Evolutionary conservation across 2,329 filamentous ascomycete species (phyloP).

Genomic region (Aspergillus carbonarius): DNA sequence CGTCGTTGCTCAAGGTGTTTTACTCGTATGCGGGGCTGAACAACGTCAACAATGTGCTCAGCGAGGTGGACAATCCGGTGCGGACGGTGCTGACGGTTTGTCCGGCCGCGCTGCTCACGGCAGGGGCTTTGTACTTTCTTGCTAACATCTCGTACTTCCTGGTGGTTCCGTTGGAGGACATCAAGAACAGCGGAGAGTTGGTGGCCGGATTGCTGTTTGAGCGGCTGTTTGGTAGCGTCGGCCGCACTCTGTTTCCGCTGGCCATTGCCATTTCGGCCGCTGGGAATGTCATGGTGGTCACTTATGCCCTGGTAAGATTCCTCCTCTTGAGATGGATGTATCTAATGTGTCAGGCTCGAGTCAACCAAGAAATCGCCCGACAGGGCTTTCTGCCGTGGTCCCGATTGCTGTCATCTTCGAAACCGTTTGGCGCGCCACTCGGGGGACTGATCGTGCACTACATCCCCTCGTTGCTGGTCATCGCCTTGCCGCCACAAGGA

Average conservation of each 20-base stretch:
- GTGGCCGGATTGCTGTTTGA: conserved; percentile 69
- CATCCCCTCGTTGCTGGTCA: conserved; percentile 66
- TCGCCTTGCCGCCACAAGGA: conserved; percentile 62
- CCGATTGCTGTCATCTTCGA: conserved; percentile 60
- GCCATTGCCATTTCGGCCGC: conserved; percentile 66
- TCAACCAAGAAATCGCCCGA: conserved; percentile 71
- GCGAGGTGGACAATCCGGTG: conserved; percentile 68
- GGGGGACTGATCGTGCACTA: conserved; percentile 69
- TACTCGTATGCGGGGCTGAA: conserved; percentile 67
- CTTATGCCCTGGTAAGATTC: conserved; percentile 61
- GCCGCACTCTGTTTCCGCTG: conserved; percentile 59
- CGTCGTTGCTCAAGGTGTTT: conserved; percentile 62
- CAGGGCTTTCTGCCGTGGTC: conserved; percentile 69
- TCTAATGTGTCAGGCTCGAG: conserved; percentile 53
- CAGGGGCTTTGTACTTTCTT: conserved; percentile 65
- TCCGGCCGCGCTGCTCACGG: conserved; percentile 59
- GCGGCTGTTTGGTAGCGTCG: conserved; percentile 61
- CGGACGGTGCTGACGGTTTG: conserved; percentile 64
- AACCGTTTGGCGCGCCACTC: conserved; percentile 65
- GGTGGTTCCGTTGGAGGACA: conserved; percentile 66
- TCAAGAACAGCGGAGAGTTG: conserved; percentile 65
- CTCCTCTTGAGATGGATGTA: neutral
- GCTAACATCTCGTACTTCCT: conserved; percentile 65
- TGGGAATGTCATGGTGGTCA: conserved; percentile 67
- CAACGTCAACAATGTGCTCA: conserved; percentile 69